These are phyloP conservation scores for Cadophora sp. DNA, from an alignment of 2,329 filamentous ascomycete genomes.

Conservation along the genomic window DNA sequence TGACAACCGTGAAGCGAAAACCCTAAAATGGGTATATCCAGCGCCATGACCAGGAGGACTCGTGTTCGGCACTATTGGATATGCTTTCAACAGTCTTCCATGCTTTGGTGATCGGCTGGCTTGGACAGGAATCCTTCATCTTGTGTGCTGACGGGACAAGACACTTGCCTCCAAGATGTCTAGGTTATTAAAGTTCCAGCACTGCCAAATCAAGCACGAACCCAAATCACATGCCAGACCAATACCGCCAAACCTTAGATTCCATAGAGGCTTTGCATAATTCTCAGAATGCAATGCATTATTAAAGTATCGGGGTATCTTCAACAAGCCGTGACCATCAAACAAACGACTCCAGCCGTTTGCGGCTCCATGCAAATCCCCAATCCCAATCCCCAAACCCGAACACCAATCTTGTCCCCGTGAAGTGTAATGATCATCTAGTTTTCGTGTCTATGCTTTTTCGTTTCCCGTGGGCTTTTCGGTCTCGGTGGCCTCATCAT, in stretches of 20 bases:
- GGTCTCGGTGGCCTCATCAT: slow-evolving; percentile 27
- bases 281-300: slow-evolving; percentile 29
- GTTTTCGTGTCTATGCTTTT: slow-evolving; percentile 24
- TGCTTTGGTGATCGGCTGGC: too few relatives aligned
- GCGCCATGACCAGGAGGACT: not conserved
- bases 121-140: too few relatives aligned
- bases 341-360: slow-evolving; percentile 25
- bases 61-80: not conserved
- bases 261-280: not conserved
- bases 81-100: too few relatives aligned
- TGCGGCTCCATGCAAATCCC: slow-evolving; percentile 17
- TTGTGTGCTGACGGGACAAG: too few relatives aligned
- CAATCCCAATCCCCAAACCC: slow-evolving; percentile 9
- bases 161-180: not conserved
- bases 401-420: slow-evolving; percentile 16
- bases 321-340: slow-evolving; percentile 28
- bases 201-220: not conserved
- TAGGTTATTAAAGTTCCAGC: not conserved
- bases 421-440: slow-evolving; percentile 16
- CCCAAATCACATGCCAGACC: not conserved
- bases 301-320: slow-evolving; percentile 40
- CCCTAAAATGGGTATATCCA: not conserved
- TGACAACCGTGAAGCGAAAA: not conserved
- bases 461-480: slow-evolving; percentile 23
- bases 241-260: not conserved